Base-by-base conservation (phyloP, 345 rosid species). In the Rhizophora apiculata region DNA sequence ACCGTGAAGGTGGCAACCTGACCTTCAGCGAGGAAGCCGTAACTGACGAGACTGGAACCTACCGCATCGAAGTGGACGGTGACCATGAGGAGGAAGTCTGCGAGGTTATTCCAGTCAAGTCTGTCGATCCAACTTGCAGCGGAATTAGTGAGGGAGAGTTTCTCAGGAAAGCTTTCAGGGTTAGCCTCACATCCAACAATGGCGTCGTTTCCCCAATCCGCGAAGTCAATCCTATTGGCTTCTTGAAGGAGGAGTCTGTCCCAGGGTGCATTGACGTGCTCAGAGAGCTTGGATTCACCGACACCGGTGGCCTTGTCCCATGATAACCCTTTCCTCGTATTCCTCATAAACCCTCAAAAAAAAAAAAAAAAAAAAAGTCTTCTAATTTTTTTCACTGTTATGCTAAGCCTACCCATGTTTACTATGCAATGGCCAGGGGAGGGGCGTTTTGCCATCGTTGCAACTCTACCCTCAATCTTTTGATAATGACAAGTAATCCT, bases 51-150 rank as follows among this genome's bases (percentile, higher is more conserved):
- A 3, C 31, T 0, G 93, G 93, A n/a, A 72, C 55, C 54, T 89
- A 86, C 83, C n/a, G n/a, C 43, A 74, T 87, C 69, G 65, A 65
- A 18, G 87, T 87, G 19, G 78, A 74, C 8, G 87, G 90, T 26
- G 89, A 89, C 53, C 96, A 81, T 21, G 89, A 83, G 73, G 89
- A 86, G 32, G 96, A 88, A 36, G n/a, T 86, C n/a, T 85, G 91
- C 64, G 91, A 88, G 77, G 67, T 83, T 27, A 2, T 70, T n/a
- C 85, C 82, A 0, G 62, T 74, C 16, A 71, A 83, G 51, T 86
- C 93, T 52, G 76, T 78, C 30, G 78, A 78, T 68, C 62, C 89
- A 7, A 85, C 81, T 1, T 89, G 93, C 71, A 27, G 61, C 11
- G 88, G 85, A 22, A 27, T 83, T 32, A 71, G 69, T 85, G 31